These are phyloP conservation scores for Avena insularis DNA, from an alignment of 176 grass and related monocot genomes.

Conservation along the genomic window DNA sequence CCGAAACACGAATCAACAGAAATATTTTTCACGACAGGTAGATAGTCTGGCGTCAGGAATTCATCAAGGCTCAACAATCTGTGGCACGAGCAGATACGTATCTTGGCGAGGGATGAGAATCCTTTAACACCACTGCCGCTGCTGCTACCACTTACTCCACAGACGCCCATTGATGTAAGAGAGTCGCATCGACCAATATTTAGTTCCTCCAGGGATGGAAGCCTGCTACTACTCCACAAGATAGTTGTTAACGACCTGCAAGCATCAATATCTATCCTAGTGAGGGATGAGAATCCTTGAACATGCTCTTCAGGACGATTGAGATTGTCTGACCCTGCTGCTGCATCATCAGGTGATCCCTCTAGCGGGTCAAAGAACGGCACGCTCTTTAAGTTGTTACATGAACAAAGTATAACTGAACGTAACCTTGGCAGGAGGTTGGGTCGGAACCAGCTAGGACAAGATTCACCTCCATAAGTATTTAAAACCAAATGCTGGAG, in stretches of 20 bases:
- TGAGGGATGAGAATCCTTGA: too few relatives aligned
- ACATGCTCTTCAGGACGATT: neutral
- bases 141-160: neutral
- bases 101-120: neutral
- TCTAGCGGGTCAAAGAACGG: neutral
- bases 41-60: neutral
- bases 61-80: neutral
- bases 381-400: neutral
- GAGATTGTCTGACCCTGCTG: neutral
- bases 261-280: too few relatives aligned
- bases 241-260: neutral
- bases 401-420: rapidly evolving
- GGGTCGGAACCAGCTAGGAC: neutral
- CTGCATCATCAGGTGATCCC: neutral
- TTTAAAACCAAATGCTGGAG: neutral
- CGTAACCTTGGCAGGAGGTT: neutral
- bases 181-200: neutral
- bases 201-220: neutral
- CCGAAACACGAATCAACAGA: too few relatives aligned
- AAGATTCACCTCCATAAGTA: rapidly evolving
- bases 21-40: too few relatives aligned
- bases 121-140: neutral
- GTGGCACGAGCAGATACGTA: rapidly evolving
- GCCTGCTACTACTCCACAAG: neutral
- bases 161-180: neutral